Percentiles rank a stretch among this genome's conserved stretches.
Evolutionary conservation across 306 rosid genomes (phyloP).

Genomic region (Crotalaria pallida): DNA sequence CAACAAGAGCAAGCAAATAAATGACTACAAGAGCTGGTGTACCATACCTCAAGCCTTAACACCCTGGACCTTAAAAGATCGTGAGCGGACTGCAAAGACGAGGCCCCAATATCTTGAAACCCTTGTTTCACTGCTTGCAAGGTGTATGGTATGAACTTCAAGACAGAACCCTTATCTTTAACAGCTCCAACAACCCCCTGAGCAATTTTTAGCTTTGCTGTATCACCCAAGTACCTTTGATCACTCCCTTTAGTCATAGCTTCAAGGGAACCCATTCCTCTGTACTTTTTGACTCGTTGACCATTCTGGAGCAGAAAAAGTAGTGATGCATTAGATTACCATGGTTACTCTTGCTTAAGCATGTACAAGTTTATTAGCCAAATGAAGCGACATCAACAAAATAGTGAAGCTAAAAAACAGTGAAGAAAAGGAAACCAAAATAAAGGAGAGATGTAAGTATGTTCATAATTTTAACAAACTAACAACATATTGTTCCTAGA

Average conservation of each 20-base stretch:
- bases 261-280: slow-evolving; percentile 98
- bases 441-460: background rate
- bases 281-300: slow-evolving; percentile 61
- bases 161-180: slow-evolving; percentile 86
- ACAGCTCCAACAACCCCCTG: slow-evolving; percentile 96
- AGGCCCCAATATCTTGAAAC: slow-evolving; percentile 95
- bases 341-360: background rate
- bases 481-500: background rate
- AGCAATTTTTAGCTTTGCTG: slow-evolving; percentile 83
- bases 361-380: background rate
- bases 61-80: slow-evolving; percentile 67
- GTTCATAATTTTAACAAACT: background rate
- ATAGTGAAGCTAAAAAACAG: slow-evolving; percentile 2
- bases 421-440: background rate
- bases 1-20: background rate
- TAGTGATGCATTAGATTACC: slow-evolving; percentile 10
- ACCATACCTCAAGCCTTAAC: slow-evolving; percentile 81
- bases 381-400: background rate
- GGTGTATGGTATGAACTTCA: slow-evolving; percentile 87
- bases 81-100: slow-evolving; percentile 77
- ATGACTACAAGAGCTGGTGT: background rate
- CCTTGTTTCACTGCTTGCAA: slow-evolving; percentile 97
- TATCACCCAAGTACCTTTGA: slow-evolving; percentile 78
- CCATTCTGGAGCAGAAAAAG: slow-evolving; percentile 57
- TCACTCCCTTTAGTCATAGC: slow-evolving; percentile 99